Conservation (phyloP, 2,329 filamentous ascomycete species). For the Penicillium sp. region DNA sequence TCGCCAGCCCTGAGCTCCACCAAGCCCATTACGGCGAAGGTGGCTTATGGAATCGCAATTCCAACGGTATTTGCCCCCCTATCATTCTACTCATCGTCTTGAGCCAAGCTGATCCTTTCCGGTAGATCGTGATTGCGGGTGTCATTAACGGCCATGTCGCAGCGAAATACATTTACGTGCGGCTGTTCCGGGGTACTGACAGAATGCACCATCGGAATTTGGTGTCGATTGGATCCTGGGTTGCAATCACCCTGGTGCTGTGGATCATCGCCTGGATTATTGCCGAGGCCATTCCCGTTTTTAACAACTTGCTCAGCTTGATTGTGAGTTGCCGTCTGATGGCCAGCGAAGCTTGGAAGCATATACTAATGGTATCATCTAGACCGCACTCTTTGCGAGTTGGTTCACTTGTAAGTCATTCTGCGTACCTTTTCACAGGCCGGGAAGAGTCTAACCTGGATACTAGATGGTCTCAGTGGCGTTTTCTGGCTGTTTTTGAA, state of each 20-base stretch:
- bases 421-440: neutral
- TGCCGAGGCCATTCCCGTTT: constrained; percentile 66
- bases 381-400: constrained; percentile 57
- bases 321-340: constrained; percentile 36
- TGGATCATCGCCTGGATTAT: constrained; percentile 65
- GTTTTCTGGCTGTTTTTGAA: constrained; percentile 41
- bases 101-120: neutral
- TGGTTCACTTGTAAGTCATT: constrained; percentile 57
- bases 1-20: constrained; percentile 67
- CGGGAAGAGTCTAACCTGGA: neutral
- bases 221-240: constrained; percentile 56
- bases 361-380: neutral
- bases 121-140: constrained; percentile 62
- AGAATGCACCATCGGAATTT: constrained; percentile 49
- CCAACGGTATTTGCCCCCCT: constrained; percentile 48
- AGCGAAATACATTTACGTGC: constrained; percentile 62
- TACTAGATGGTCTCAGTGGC: constrained; percentile 24
- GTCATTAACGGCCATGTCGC: constrained; percentile 67
- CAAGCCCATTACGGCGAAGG: constrained; percentile 53
- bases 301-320: constrained; percentile 62
- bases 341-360: neutral
- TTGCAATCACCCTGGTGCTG: constrained; percentile 51
- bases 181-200: constrained; percentile 60
- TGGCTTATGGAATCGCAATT: constrained; percentile 65
- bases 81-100: neutral